These are phyloP conservation scores for Fusarium algeriense DNA, from an alignment of 2,329 filamentous ascomycete species.

Conservation along the genomic window DNA sequence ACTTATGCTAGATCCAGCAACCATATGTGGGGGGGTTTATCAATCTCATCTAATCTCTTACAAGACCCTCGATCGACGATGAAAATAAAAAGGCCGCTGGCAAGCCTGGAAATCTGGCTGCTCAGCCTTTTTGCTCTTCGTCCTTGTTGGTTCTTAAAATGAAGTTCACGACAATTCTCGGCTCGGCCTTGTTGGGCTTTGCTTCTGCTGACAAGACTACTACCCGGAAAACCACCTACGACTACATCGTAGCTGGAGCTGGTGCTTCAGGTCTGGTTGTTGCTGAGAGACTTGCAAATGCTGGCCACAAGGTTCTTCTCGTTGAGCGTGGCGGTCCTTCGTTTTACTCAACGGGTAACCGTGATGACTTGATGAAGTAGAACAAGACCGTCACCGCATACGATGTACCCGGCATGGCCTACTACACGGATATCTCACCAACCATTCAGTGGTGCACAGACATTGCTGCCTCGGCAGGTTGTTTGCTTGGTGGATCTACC, in stretches of 20 bases:
- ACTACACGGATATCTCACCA: conserved; percentile 72
- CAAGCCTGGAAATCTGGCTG: not conserved
- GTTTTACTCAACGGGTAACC: conserved; percentile 72
- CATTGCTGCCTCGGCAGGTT: conserved; percentile 60
- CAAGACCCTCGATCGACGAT: not conserved
- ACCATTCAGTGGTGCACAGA: conserved; percentile 43
- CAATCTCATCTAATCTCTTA: conserved; percentile 44
- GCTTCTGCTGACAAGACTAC: conserved; percentile 20
- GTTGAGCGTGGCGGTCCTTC: conserved; percentile 70
- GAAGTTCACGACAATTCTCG: conserved; percentile 22
- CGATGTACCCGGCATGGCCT: conserved; percentile 77
- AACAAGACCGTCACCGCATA: conserved; percentile 73
- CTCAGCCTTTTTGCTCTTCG: not conserved
- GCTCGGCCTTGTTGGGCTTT: conserved; percentile 27
- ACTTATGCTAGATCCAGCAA: conserved; percentile 19
- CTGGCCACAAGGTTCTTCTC: conserved; percentile 73
- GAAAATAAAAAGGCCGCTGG: conserved; percentile 4
- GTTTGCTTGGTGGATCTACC: conserved; percentile 73
- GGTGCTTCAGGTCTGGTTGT: conserved; percentile 42
- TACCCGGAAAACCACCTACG: conserved; percentile 32
- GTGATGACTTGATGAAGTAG: conserved; percentile 69
- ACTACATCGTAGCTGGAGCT: conserved; percentile 42
- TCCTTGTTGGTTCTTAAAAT: conserved; percentile 8
- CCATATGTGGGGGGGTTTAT: conserved; percentile 30
- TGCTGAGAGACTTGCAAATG: conserved; percentile 64